Evolutionary conservation across 305 asterid species (phyloP).

Genomic region (Solanum hybrid): DNA sequence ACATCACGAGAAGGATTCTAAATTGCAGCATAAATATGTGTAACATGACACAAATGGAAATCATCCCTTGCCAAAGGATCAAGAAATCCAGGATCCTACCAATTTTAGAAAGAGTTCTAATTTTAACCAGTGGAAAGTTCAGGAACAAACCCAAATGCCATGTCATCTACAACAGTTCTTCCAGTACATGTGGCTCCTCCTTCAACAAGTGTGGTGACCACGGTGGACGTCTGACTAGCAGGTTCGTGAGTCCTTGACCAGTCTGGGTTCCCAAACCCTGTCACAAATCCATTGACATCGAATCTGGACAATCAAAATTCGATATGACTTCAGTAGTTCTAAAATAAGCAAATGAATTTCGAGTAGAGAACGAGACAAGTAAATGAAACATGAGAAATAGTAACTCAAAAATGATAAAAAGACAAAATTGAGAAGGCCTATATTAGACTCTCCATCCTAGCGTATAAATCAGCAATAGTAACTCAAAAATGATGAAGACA

Average conservation of each 20-base stretch:
- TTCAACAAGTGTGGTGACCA: constrained; percentile 75
- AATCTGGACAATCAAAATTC: constrained; percentile 48
- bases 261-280: constrained; percentile 96
- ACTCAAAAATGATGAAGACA: not conserved
- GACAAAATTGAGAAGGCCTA: not conserved
- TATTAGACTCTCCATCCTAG: not conserved
- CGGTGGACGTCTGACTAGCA: constrained; percentile 63
- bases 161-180: constrained; percentile 83
- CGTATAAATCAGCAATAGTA: not conserved
- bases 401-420: not conserved
- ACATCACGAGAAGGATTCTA: not conserved
- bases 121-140: not conserved
- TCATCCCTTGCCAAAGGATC: not conserved
- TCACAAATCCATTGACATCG: constrained; percentile 64
- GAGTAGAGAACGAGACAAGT: not conserved
- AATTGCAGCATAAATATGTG: not conserved
- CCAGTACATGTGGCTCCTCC: constrained; percentile 95
- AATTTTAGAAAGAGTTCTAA: not conserved
- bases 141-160: constrained; percentile 71
- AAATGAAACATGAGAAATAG: not conserved
- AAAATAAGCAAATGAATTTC: not conserved
- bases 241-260: constrained; percentile 83
- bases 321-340: not conserved
- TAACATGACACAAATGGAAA: not conserved
- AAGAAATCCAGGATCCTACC: not conserved